Evolutionary conservation across 768 basidiomycete genomes (phyloP).

Genomic region (Auriscalpium orientale): DNA sequence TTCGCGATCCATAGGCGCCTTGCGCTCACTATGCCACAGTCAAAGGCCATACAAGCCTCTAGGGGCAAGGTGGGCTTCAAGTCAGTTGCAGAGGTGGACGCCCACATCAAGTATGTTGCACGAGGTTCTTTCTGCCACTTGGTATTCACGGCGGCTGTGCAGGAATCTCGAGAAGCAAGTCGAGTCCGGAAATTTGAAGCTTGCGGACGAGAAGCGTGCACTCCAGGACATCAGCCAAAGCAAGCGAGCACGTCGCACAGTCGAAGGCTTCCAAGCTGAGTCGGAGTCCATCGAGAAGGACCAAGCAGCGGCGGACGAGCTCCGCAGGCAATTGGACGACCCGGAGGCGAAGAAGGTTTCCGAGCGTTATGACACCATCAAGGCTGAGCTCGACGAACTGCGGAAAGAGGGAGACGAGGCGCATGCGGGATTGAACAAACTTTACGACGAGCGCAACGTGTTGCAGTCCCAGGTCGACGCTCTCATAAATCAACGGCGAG

Average conservation of each 20-base stretch:
- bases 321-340: constrained; percentile 81
- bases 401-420: constrained; percentile 84
- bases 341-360: constrained; percentile 78
- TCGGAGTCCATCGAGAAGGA: constrained; percentile 80
- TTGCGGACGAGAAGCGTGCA: constrained; percentile 93
- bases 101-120: constrained; percentile 68
- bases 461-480: constrained; percentile 62
- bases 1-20: neutral
- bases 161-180: constrained; percentile 85
- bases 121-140: constrained; percentile 3
- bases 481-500: constrained; percentile 72
- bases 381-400: constrained; percentile 76
- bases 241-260: constrained; percentile 62
- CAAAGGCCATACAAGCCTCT: constrained; percentile 79
- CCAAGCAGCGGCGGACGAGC: constrained; percentile 63
- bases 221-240: constrained; percentile 78
- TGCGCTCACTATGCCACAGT: constrained; percentile 33
- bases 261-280: constrained; percentile 76
- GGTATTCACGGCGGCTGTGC: constrained; percentile 7
- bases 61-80: constrained; percentile 75
- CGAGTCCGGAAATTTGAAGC: constrained; percentile 85
- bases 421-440: constrained; percentile 69
- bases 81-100: constrained; percentile 79
- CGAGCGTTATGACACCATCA: constrained; percentile 76
- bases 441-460: constrained; percentile 80